Evolutionary conservation across 2,329 filamentous ascomycete genomes (phyloP), one percentile per base, ranked within the genome.

Genomic region (Chaetomiaceae sp.): DNA sequence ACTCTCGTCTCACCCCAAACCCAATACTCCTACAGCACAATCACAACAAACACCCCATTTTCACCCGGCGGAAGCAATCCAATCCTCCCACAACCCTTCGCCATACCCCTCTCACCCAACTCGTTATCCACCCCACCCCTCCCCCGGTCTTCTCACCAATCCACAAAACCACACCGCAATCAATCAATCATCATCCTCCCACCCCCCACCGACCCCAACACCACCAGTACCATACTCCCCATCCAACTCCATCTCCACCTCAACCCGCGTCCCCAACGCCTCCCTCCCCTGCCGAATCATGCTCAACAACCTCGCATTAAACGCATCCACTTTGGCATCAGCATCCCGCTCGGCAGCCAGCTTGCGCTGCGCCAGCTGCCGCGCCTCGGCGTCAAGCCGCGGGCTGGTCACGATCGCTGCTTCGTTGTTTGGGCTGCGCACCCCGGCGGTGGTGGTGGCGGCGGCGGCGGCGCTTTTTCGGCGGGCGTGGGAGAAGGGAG

Each of bases 271-370:
- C 2, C 84, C 90, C 15, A 98, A 68, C 2, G 93, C 93, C 64
- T 93, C 85, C 57, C 84, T 84, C 1, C 90, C 93, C 65, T 97
- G 84, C 2, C 83, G 76, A 45, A 98, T 94, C 85, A 98, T 88
- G 27, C 83, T 85, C 60, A 86, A 79, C 38, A 97, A 70, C 57
- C 86, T 81, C 38, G 79, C 75, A 61, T 93, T 94, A 65, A 97
- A 81, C 20, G 84, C 79, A 39, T 81, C 81, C 56, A 97, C 84
- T 42, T 84, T 82, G 35, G 83, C 79, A 56, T 97, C 89, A 7
- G 86, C 78, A 56, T 90, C 83, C 37, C 81, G 74, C 58, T 95
- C 88, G 48, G 86, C 85, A 41, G 79, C 78, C 19, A 81, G 73
- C 54, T 84, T 78, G 60, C 80, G 77, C n/a, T 82, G 81, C 6